Evolutionary conservation across 2,329 filamentous ascomycete genomes (phyloP).

Genomic region (Pseudogymnoascus sp.): DNA sequence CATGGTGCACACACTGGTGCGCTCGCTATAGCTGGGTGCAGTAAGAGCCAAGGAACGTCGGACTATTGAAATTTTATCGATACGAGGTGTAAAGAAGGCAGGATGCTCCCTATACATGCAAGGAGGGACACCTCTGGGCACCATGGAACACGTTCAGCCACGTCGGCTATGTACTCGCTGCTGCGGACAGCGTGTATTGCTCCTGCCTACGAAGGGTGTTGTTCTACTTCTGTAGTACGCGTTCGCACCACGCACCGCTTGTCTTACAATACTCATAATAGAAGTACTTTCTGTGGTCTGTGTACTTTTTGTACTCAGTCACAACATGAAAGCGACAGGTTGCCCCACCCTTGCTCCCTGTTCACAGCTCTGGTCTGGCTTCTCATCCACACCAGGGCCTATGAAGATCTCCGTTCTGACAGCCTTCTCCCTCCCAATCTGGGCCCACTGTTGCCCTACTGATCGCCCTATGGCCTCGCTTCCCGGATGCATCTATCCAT

Average conservation of each 20-base stretch:
- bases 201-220: not conserved
- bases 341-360: not conserved
- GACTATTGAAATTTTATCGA: conserved; percentile 4
- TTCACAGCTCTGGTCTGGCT: not conserved
- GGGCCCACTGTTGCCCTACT: not conserved
- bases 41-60: not conserved
- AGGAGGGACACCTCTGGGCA: not conserved
- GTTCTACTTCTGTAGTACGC: not conserved
- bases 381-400: not conserved
- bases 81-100: not conserved
- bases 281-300: not conserved
- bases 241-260: not conserved
- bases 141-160: not conserved
- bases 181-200: not conserved
- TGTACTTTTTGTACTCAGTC: not conserved
- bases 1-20: too few relatives aligned
- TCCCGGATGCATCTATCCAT: conserved; percentile 1
- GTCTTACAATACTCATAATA: not conserved
- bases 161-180: not conserved
- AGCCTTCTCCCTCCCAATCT: not conserved
- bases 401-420: not conserved
- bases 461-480: conserved; percentile 5
- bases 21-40: not conserved
- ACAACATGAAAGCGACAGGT: not conserved
- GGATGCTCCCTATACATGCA: not conserved